Percentiles rank a stretch among this genome's conserved stretches.
phyloP scores from a whole-genome alignment of 2,329 filamentous ascomycete genomes.

The Colletotrichum chrysophilum region DNA sequence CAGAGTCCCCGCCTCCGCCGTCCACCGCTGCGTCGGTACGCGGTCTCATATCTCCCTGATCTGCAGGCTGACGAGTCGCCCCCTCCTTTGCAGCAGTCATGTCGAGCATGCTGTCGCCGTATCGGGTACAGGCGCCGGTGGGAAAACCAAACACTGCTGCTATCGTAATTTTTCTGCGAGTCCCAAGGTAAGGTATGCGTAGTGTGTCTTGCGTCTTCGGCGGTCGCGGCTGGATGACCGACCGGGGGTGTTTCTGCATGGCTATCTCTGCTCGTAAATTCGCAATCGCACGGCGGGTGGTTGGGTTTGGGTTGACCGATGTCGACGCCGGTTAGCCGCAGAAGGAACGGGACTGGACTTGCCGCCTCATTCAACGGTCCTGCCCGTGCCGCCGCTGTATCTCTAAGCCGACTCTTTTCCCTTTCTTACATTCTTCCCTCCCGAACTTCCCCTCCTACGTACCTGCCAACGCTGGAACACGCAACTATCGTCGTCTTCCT shows the following conservation, averaged over 20 bases:
- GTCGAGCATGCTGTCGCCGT: neutral
- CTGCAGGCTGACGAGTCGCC: constrained; percentile 18
- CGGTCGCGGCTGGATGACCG: neutral
- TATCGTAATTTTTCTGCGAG: neutral
- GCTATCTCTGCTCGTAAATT: neutral
- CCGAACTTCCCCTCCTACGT: neutral
- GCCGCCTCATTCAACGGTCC: neutral
- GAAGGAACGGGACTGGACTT: neutral
- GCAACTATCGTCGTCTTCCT: neutral
- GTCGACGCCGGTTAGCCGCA: neutral
- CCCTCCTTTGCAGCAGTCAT: neutral
- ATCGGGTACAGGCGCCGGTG: constrained; percentile 10
- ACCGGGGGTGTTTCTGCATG: neutral
- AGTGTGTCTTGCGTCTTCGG: neutral
- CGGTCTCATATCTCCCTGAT: constrained; percentile 19
- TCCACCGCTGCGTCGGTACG: neutral
- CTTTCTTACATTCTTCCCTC: neutral
- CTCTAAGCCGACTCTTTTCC: neutral
- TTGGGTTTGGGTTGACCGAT: neutral
- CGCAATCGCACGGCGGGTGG: neutral
- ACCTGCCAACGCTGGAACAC: neutral
- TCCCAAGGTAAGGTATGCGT: neutral
- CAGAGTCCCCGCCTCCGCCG: neutral
- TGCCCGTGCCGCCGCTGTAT: neutral
- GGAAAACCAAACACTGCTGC: no score